Percentiles rank a stretch among this genome's conserved stretches.
Conservation (phyloP, 176 grass and related monocot species). For the Hordeum marinum region DNA sequence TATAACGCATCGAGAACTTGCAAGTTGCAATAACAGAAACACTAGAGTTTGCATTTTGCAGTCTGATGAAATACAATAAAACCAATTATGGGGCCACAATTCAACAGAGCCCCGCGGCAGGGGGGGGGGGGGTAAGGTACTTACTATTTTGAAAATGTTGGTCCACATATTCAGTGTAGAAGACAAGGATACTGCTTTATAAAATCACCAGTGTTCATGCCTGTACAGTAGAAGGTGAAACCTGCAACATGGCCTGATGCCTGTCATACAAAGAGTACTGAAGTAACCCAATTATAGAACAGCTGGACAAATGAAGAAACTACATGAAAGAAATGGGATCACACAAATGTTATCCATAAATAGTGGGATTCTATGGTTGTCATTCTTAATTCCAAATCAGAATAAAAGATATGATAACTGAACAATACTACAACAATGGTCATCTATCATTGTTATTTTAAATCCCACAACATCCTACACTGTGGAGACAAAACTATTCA, state of each 20-base stretch:
- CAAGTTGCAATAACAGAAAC: background rate
- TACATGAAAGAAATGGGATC: background rate
- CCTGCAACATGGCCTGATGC: background rate
- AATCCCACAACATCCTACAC: background rate
- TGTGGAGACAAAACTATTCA: background rate
- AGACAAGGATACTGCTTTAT: constrained; percentile 15
- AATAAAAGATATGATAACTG: background rate
- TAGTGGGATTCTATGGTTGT: background rate
- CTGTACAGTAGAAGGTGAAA: background rate
- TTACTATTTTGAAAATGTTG: constrained; percentile 98
- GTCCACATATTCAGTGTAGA: constrained; percentile 73
- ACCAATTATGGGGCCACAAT: background rate
- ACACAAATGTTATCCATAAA: background rate
- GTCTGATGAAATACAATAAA: background rate
- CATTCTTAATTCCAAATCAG: background rate
- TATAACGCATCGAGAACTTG: background rate
- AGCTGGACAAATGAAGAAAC: background rate
- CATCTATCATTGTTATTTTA: background rate
- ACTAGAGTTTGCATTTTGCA: background rate
- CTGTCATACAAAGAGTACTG: background rate
- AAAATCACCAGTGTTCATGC: background rate
- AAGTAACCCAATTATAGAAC: background rate
- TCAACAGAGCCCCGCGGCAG: background rate
- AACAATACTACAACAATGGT: background rate
- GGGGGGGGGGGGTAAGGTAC: constrained; percentile 6